Evolutionary conservation across 768 basidiomycete genomes (phyloP).

Genomic region (Phaeotremella fagi): DNA sequence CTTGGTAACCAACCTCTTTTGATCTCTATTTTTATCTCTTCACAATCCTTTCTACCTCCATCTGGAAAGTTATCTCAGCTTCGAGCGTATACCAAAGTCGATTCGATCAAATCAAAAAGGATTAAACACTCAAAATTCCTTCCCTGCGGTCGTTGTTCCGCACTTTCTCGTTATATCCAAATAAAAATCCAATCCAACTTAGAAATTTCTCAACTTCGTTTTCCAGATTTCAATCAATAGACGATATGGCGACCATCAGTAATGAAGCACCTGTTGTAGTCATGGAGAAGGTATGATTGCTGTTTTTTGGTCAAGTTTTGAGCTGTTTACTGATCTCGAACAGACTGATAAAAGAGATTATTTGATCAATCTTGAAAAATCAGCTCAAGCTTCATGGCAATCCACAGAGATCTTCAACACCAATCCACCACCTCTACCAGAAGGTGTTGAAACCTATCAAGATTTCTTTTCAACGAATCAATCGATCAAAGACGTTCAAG

Average conservation of each 20-base stretch:
- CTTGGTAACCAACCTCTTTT: background rate
- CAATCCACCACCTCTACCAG: conserved; percentile 63
- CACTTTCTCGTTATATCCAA: background rate
- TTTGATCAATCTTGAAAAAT: conserved; percentile 72
- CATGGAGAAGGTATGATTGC: conserved; percentile 44
- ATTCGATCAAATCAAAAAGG: too few relatives aligned
- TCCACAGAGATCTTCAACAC: conserved; percentile 75
- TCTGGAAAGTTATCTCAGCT: too few relatives aligned
- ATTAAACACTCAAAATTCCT: background rate
- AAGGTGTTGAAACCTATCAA: conserved; percentile 51
- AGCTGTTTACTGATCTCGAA: conserved; percentile 7
- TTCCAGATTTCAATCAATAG: background rate
- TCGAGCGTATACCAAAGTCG: too few relatives aligned
- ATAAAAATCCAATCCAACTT: background rate
- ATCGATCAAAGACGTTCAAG: conserved; percentile 58
- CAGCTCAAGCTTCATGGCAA: conserved; percentile 79
- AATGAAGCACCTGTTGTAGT: conserved; percentile 38
- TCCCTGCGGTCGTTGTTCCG: background rate
- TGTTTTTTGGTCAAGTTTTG: background rate
- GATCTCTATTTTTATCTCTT: too few relatives aligned
- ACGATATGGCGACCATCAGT: conserved; percentile 21
- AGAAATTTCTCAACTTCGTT: background rate
- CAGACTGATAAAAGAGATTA: conserved; percentile 93
- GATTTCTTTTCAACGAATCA: conserved; percentile 58
- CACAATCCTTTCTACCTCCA: too few relatives aligned